Percentiles rank a stretch among this genome's conserved stretches.
Evolutionary conservation across 2,329 filamentous ascomycete genomes (phyloP).

Genomic region (Trichoderma cornu-damae): DNA sequence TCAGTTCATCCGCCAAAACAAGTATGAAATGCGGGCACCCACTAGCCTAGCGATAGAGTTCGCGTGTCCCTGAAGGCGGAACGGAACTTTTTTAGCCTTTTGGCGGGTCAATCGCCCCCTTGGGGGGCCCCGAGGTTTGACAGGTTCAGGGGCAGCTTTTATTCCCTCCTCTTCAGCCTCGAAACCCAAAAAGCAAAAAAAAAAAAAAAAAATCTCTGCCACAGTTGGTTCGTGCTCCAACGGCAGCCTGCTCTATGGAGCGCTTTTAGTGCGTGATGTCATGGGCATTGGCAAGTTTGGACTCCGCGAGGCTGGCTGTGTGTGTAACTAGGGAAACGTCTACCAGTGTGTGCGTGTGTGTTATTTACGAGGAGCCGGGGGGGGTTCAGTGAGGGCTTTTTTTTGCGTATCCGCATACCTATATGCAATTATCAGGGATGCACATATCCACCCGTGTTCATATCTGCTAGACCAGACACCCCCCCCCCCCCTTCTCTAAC

Average conservation of each 20-base stretch:
- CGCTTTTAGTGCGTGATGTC: not conserved
- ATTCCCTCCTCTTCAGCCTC: not conserved
- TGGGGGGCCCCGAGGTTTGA: not conserved
- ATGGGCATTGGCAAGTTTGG: not conserved
- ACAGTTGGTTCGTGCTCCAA: not conserved
- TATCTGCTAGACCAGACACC: not conserved
- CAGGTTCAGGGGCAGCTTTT: not conserved
- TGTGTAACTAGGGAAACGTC: not conserved
- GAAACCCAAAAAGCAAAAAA: not conserved
- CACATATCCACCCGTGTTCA: not conserved
- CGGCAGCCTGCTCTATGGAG: not conserved
- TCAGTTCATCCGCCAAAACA: not conserved
- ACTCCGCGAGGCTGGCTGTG: not conserved
- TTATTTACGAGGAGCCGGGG: not conserved
- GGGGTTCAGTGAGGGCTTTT: not conserved
- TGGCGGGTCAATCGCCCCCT: not conserved
- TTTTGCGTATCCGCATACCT: too few species aligned
- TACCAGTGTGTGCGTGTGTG: not conserved
- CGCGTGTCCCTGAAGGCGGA: constrained; percentile 8
- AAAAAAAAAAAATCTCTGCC: too few species aligned
- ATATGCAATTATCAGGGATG: not conserved
- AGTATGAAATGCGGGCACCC: not conserved
- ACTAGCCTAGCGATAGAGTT: constrained; percentile 9
- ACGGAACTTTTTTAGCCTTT: not conserved
- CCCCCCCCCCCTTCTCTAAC: too few species aligned